Conservation (phyloP, 2,329 filamentous ascomycete species). For the Pleoardoris graminearum region DNA sequence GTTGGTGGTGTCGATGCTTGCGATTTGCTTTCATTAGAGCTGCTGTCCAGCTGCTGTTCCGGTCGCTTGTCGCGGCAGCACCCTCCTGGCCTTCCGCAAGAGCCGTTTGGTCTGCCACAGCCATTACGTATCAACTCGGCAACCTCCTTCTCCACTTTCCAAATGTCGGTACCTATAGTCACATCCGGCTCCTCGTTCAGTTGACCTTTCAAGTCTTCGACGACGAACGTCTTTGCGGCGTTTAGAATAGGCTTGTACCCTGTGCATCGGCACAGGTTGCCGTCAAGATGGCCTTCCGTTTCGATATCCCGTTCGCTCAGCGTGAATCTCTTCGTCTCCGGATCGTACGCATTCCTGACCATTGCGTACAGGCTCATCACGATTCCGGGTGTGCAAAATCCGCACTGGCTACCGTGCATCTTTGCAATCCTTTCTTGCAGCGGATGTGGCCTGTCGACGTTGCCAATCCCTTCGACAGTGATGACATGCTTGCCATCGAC, state of each 20-base stretch:
- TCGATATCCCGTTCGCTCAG: constrained; percentile 44
- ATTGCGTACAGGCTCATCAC: constrained; percentile 92
- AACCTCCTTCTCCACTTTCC: constrained; percentile 33
- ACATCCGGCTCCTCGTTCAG: constrained; percentile 53
- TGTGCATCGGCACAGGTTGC: constrained; percentile 91
- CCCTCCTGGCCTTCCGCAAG: constrained; percentile 43
- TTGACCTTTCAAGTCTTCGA: constrained; percentile 51
- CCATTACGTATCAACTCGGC: constrained; percentile 27
- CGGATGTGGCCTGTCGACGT: constrained; percentile 80
- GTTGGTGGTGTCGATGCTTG: constrained; percentile 34
- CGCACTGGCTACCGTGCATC: constrained; percentile 87
- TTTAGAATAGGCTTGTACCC: constrained; percentile 92
- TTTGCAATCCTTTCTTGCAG: constrained; percentile 88
- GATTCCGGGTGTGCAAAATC: constrained; percentile 95
- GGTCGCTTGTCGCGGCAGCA: constrained; percentile 42
- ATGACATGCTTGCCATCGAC: constrained; percentile 97
- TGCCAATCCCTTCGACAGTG: constrained; percentile 92
- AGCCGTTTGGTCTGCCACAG: constrained; percentile 30
- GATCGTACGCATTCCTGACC: constrained; percentile 66
- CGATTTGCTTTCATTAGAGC: constrained; percentile 33
- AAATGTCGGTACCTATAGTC: constrained; percentile 54
- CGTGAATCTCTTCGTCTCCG: constrained; percentile 39
- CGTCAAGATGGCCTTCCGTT: constrained; percentile 68
- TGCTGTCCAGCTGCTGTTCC: constrained; percentile 34
- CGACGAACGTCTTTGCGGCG: constrained; percentile 84